These are phyloP conservation scores for Aureobasidium melanogenum DNA, from an alignment of 2,329 filamentous ascomycete genomes.

Conservation along the genomic window DNA sequence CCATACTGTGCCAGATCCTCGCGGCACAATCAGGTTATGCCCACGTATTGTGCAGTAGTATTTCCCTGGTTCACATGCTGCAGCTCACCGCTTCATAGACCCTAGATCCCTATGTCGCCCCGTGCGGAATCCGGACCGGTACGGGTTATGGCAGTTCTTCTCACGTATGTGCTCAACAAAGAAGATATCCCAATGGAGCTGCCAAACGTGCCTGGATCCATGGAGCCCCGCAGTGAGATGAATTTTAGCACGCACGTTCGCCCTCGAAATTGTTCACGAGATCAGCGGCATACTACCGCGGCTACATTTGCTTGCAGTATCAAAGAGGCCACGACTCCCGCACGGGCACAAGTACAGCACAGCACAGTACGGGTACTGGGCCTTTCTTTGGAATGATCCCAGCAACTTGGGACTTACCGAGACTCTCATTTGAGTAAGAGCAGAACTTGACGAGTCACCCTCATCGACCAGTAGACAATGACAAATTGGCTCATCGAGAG, in stretches of 20 bases:
- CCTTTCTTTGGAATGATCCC: not conserved
- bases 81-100: slow-evolving; percentile 2
- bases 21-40: slow-evolving; percentile 8
- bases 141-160: slow-evolving; percentile 1
- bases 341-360: not conserved
- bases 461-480: not conserved
- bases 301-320: slow-evolving; percentile 2
- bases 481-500: not conserved
- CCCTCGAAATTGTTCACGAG: slow-evolving; percentile 7
- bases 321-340: not conserved
- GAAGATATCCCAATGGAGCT: not conserved
- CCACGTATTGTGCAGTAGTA: not conserved
- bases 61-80: slow-evolving; percentile 8
- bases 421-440: not conserved
- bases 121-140: slow-evolving; percentile 1
- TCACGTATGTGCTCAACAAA: not conserved
- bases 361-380: not conserved
- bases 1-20: not conserved
- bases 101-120: not conserved
- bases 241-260: slow-evolving; percentile 9
- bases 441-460: not conserved
- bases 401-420: not conserved
- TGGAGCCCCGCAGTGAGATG: slow-evolving; percentile 7
- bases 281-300: slow-evolving; percentile 9
- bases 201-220: slow-evolving; percentile 1